Conservation (phyloP, 2,329 filamentous ascomycete species). For the Aspergillus sp. region DNA sequence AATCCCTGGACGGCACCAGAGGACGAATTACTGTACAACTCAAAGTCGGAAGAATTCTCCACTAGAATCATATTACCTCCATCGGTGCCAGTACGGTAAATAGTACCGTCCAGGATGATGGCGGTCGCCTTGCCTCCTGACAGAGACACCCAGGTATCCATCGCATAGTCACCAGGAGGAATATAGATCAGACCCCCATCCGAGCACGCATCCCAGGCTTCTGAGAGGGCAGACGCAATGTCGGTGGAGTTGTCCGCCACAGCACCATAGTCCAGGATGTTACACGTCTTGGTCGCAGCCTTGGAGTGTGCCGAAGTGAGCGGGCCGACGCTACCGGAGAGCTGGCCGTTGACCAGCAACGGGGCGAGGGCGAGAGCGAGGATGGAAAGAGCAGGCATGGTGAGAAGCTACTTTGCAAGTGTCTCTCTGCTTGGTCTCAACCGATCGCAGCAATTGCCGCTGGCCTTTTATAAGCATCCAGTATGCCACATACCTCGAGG, state of each 20-base stretch:
- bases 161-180: slow-evolving; percentile 53
- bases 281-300: slow-evolving; percentile 44
- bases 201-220: slow-evolving; percentile 55
- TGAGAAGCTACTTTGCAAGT: not conserved
- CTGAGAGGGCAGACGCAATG: slow-evolving; percentile 50
- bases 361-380: slow-evolving; percentile 8
- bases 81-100: slow-evolving; percentile 54
- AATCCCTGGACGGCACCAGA: slow-evolving; percentile 56
- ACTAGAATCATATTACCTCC: slow-evolving; percentile 58
- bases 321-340: slow-evolving; percentile 20
- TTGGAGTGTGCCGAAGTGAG: slow-evolving; percentile 15
- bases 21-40: slow-evolving; percentile 56
- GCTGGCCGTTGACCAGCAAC: slow-evolving; percentile 15
- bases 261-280: slow-evolving; percentile 56
- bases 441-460: not conserved
- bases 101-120: slow-evolving; percentile 56
- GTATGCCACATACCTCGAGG: not conserved
- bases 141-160: slow-evolving; percentile 54
- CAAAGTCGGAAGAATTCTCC: slow-evolving; percentile 54
- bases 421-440: not conserved
- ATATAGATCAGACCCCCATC: slow-evolving; percentile 54
- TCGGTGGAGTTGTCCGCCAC: slow-evolving; percentile 56
- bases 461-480: not conserved
- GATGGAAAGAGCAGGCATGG: slow-evolving; percentile 12
- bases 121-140: slow-evolving; percentile 52